Conservation (phyloP, 2,329 filamentous ascomycete species). For the Cladophialophora exuberans region DNA sequence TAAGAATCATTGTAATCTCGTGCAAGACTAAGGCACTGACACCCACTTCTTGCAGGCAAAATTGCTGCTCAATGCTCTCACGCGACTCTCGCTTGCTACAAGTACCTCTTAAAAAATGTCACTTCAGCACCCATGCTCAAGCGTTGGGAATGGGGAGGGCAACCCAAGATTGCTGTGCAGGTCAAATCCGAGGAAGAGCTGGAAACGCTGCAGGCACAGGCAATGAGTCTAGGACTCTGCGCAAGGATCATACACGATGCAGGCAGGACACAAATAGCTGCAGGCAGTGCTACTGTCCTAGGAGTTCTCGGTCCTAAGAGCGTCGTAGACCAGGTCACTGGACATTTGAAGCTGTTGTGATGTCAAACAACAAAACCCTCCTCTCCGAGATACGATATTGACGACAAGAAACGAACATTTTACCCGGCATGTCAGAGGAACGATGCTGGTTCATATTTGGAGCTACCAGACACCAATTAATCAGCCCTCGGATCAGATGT, state of each 20-base stretch:
- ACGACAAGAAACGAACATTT: no score
- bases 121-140: slow-evolving; percentile 65
- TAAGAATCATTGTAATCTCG: slow-evolving; percentile 46
- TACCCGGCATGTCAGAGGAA: no score
- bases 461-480: not conserved
- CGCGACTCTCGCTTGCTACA: slow-evolving; percentile 98
- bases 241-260: slow-evolving; percentile 92
- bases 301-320: slow-evolving; percentile 83
- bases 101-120: slow-evolving; percentile 67
- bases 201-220: slow-evolving; percentile 76
- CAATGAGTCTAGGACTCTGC: slow-evolving; percentile 80
- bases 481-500: slow-evolving; percentile 16
- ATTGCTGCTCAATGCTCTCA: slow-evolving; percentile 95
- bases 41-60: slow-evolving; percentile 66
- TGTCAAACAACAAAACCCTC: not conserved
- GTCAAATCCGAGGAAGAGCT: slow-evolving; percentile 80
- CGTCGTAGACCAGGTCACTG: slow-evolving; percentile 83
- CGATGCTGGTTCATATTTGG: no score
- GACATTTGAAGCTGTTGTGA: slow-evolving; percentile 80
- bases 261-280: slow-evolving; percentile 94
- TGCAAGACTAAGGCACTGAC: not conserved
- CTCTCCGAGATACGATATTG: no score
- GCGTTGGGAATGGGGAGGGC: slow-evolving; percentile 83
- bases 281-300: slow-evolving; percentile 88
- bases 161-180: slow-evolving; percentile 93